These are phyloP conservation scores for Colletotrichum melonis DNA, from an alignment of 2,329 filamentous ascomycete genomes.

Conservation along the genomic window DNA sequence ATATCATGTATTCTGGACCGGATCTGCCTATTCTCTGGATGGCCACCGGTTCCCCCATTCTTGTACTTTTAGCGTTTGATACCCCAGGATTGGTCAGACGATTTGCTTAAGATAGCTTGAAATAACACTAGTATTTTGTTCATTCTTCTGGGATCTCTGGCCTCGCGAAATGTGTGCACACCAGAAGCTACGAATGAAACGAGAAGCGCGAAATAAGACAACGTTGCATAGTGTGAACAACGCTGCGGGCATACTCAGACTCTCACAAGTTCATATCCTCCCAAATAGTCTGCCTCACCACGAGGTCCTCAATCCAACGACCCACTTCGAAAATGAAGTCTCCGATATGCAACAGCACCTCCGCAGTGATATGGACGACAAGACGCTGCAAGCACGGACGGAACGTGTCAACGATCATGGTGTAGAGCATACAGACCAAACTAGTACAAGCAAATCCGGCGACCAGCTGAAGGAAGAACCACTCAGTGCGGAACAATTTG, in stretches of 20 bases:
- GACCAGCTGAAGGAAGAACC: not conserved
- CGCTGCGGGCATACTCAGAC: not conserved
- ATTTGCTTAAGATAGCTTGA: not conserved
- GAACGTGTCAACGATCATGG: conserved; percentile 15
- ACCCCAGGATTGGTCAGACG: conserved; percentile 12
- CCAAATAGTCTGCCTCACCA: not conserved
- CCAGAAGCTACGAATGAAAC: not conserved
- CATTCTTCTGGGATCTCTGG: not conserved
- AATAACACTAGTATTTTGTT: not conserved
- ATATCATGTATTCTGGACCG: not conserved
- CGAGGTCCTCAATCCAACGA: not conserved
- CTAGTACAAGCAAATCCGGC: conserved; percentile 34
- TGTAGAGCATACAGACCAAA: conserved; percentile 38
- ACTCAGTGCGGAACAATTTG: not conserved
- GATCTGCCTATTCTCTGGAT: not conserved
- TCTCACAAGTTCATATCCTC: not conserved
- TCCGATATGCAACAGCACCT: not conserved
- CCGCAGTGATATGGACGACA: not conserved
- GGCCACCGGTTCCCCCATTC: not conserved
- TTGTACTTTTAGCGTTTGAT: conserved; percentile 21
- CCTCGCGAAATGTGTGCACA: not conserved
- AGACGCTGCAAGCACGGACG: not conserved
- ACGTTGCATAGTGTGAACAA: too few relatives aligned
- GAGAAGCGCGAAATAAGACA: not conserved
- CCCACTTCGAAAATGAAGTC: conserved; percentile 6